Base-by-base conservation (phyloP, 1,139 yeast genomes). In the Geotrichum cucujoidarum region DNA sequence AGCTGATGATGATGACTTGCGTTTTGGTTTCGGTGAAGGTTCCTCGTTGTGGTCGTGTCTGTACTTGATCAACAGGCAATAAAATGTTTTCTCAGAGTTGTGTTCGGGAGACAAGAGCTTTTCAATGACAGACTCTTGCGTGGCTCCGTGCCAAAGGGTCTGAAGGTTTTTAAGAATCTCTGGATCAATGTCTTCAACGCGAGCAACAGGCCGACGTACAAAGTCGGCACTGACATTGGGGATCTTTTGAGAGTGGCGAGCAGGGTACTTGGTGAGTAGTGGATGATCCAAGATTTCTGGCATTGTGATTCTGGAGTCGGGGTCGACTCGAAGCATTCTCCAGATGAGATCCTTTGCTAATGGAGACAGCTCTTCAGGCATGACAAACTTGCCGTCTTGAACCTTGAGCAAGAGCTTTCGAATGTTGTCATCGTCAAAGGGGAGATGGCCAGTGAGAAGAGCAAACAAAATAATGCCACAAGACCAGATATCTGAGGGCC, bases 401-500 rank as follows among this genome's bases (percentile, higher is more conserved):
- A 92, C 98, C 65, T 92, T 92, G 57, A 88, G 71, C 42, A 92
- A 73, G 54, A 92, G 72, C 58, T 82, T 82, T 57, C 97, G 76
- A 56, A 92, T 89, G 65, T 89, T 89, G 60, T 89, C 97, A 67
- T 92, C 97, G 67, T 92, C 98, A 65, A 94, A 94, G 0, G 98
- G 98, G 54, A 92, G 73, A 66, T 92, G 92, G 29, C 98, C 98
- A 0, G 97, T 90, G 48, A 92, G 74, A 47, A 92, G 72, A 1
- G 98, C 98, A 70, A 88, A 92, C 45, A 92, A 71, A 47, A 92
- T 92, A 56, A 92, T 88, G 56, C 98, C 98, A 69, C 98, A 92
- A 7, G 97, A 89, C 98, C 98, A 92, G 45, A 92, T 92, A 66
- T 92, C 98, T 31, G 95, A 83, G 24, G 96, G 97, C 20, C 95